Evolutionary conservation across 805 yeast species (phyloP), one percentile per base, ranked within the genome.

Genomic region (Zygosaccharomyces lentus): DNA sequence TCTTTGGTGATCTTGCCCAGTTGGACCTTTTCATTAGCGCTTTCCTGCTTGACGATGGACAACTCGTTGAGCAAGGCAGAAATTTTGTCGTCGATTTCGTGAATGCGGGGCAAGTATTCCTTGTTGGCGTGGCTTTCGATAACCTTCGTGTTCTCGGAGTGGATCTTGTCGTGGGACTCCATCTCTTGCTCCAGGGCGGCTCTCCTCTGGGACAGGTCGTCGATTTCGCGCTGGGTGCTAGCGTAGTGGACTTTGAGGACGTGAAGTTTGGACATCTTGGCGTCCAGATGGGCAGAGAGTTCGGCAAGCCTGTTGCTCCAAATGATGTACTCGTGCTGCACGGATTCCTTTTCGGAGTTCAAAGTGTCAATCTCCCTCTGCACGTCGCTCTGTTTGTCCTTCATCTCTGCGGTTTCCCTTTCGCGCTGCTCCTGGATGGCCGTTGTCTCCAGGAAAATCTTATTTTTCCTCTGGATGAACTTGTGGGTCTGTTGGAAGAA

Each of bases 21-120:
- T 41, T 57, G 56, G 27, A 57, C 43, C 19, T 54, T 55, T 46
- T 62, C 66, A 37, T 61, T 57, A 9, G 61, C 50, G 17, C 53
- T 55, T 38, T 61, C 66, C 36, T 62, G 65, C 43, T 60, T 62
- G 19, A 64, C 47, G 2, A 56, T 15, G 1, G 66, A 46, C 42
- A 64, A 36, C 23, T 57, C 46, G 27, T 50, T 43, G 23, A 62
- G 45, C 31, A 51, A 46, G 2, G 37, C 37, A 4, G 60, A 48
- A 27, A 62, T 59, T 17, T 57, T 43, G 6, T 50, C 36, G 39
- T 61, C 61, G 19, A 64, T 56, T 12, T 51, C 56, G 34, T 55
- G 49, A 19, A 64, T 34, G 31, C 56, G 46, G 13, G 61, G 56
- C 16, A 64, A 41, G 36, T 60, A 58, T 17, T 55, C 49, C 37